A percentile compares a stretch with the other conserved stretches of the same genome.
These are phyloP conservation scores for Vitis hybrid DNA, from an alignment of 177 flowering plant species.

Conservation along the genomic window DNA sequence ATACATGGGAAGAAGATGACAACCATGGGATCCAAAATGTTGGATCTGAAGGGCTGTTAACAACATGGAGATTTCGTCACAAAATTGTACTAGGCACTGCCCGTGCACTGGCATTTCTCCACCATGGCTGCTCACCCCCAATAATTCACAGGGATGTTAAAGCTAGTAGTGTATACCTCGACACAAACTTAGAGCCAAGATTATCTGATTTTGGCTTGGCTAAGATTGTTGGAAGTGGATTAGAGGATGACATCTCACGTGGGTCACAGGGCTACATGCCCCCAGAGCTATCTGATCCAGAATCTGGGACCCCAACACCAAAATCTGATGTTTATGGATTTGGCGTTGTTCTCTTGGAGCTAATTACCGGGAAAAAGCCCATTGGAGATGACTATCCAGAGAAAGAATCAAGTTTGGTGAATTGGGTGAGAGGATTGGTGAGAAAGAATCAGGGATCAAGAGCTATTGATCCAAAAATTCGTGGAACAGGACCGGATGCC, in stretches of 20 bases:
- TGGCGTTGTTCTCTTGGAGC: conserved; percentile 84
- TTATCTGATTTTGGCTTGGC: conserved; percentile 86
- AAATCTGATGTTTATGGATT: conserved; percentile 87
- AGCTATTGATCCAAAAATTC: conserved; percentile 74
- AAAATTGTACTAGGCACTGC: conserved; percentile 81
- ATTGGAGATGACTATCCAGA: conserved; percentile 64
- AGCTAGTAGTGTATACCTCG: conserved; percentile 87
- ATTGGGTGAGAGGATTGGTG: conserved; percentile 76
- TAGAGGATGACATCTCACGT: conserved; percentile 51
- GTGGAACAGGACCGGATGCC: conserved; percentile 48
- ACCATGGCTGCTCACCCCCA: conserved; percentile 91
- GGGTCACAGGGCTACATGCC: conserved; percentile 75
- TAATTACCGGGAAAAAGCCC: conserved; percentile 82
- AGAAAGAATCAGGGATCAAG: conserved; percentile 50
- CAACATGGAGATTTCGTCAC: conserved; percentile 80
- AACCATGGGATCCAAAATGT: conserved; percentile 41
- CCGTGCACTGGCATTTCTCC: conserved; percentile 84
- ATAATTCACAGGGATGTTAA: conserved; percentile 83
- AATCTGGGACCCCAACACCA: conserved; percentile 43
- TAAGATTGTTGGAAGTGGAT: conserved; percentile 64
- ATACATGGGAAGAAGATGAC: conserved; percentile 73
- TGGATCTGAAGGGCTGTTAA: conserved; percentile 51
- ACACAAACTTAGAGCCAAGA: conserved; percentile 73
- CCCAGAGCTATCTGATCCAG: conserved; percentile 57
- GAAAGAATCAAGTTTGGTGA: conserved; percentile 55